A percentile compares a stretch with the other conserved stretches of the same genome.
phyloP scores from a whole-genome alignment of 306 rosid genomes.

The Glycyrrhiza uralensis region DNA sequence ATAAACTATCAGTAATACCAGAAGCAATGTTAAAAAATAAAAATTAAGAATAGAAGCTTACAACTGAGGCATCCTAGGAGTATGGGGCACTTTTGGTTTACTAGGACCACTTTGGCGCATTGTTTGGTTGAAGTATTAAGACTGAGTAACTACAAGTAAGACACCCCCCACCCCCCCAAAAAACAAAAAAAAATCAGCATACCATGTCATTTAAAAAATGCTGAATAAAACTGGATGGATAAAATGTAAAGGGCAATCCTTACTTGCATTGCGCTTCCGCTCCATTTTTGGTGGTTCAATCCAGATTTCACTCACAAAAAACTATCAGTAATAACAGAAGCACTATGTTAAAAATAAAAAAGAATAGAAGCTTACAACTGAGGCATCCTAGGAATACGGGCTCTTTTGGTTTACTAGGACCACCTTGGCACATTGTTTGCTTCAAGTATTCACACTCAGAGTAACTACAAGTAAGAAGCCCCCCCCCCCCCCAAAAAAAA shows the following conservation, averaged over 20 bases:
- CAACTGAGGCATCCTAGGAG: slow-evolving; percentile 99
- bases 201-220: slow-evolving; percentile 10
- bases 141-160: slow-evolving; percentile 68
- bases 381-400: slow-evolving; percentile 99
- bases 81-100: slow-evolving; percentile 94
- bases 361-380: slow-evolving; percentile 68
- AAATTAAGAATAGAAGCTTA: slow-evolving; percentile 40
- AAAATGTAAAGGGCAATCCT: slow-evolving; percentile 11
- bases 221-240: background rate
- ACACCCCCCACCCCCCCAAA: too few relatives aligned
- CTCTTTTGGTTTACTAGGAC: slow-evolving; percentile 90
- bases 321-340: background rate
- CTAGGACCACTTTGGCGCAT: slow-evolving; percentile 98
- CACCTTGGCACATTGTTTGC: slow-evolving; percentile 99
- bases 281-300: too few relatives aligned
- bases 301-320: too few relatives aligned
- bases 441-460: slow-evolving; percentile 94
- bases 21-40: slow-evolving; percentile 14
- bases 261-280: too few relatives aligned
- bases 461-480: slow-evolving; percentile 52
- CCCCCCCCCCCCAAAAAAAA: too few relatives aligned
- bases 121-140: slow-evolving; percentile 97
- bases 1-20: background rate
- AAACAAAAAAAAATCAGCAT: background rate
- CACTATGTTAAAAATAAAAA: slow-evolving; percentile 6